Base-by-base conservation (phyloP, 345 rosid genomes). In the Hibiscus syriacus region DNA sequence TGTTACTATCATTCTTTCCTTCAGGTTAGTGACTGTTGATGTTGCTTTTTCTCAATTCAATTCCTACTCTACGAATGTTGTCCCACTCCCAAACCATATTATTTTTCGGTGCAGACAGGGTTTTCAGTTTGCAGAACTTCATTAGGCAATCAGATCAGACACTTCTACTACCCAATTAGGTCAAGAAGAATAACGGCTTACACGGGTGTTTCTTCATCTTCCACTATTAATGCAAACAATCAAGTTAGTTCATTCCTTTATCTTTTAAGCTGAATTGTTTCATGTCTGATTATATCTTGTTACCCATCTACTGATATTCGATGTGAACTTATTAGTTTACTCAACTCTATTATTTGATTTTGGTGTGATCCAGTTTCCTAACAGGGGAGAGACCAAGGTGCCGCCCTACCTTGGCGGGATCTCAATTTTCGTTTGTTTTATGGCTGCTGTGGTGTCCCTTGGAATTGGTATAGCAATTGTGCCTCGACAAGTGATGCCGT, bases 401-500 rank as follows among this genome's bases (percentile, higher is more conserved):
- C 98, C 96, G 46, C 73, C 74, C 20, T 78, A 80, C 77, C 78
- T 92, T 75, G 90, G 86, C n/a, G 86, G 89, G 72, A 49, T 82
- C 58, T 87, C 98, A 30, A 70, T 90, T 30, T 61, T 71, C 10
- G 73, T 77, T 55, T 88, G 92, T 71, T 87, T 90, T 59, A 27
- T 69, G 58, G 81, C 85, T 69, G 80, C 75, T 57, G 38, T 80
- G 55, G 76, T 78, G 68, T 78, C 98, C 72, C 64, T 88, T 70
- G 93, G 83, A 55, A 66, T 88, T 64, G 78, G 89, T 73, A 74
- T 92, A 4, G 68, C 76, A 66, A 79, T 90, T 68, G 92, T 88
- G 72, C 98, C 97, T 50, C 89, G 80, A 38, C 96, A 90, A 84
- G 91, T 87, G 80, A 85, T 66, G 84, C 98, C 97, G 13, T 92